Evolutionary conservation across 805 yeast genomes (phyloP).

Genomic region (Candida parachauliodes): DNA sequence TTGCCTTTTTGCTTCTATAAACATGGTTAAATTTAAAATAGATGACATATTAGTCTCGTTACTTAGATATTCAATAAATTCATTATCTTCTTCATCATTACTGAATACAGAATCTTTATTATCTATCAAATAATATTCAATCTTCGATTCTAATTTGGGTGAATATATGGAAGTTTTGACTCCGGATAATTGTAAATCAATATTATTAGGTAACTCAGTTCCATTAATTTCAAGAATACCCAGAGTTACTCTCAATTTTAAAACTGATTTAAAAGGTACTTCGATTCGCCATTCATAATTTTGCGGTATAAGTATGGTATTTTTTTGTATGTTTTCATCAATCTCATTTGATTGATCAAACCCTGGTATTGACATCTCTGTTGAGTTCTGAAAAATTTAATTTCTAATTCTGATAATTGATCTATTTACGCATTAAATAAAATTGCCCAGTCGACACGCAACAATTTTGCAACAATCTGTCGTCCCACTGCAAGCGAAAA

Average conservation of each 20-base stretch:
- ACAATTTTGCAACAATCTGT: too few relatives aligned
- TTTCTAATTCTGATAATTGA: background rate
- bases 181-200: slow-evolving; percentile 41
- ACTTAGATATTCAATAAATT: slow-evolving; percentile 57
- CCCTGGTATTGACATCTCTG: slow-evolving; percentile 7
- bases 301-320: slow-evolving; percentile 22
- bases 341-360: background rate
- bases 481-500: too few relatives aligned
- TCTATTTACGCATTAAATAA: too few relatives aligned
- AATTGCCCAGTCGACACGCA: too few relatives aligned
- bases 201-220: slow-evolving; percentile 78
- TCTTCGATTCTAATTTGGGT: slow-evolving; percentile 51
- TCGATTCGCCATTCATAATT: slow-evolving; percentile 78
- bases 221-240: slow-evolving; percentile 93
- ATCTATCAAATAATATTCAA: slow-evolving; percentile 7
- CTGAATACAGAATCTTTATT: slow-evolving; percentile 7
- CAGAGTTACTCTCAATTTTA: slow-evolving; percentile 47
- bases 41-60: slow-evolving; percentile 67
- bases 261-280: slow-evolving; percentile 47
- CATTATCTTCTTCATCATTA: slow-evolving; percentile 27
- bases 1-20: slow-evolving; percentile 55
- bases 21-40: slow-evolving; percentile 69
- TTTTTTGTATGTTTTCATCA: background rate
- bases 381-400: background rate
- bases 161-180: slow-evolving; percentile 37